A percentile compares a stretch with the other conserved stretches of the same genome.
Evolutionary conservation across 345 rosid genomes (phyloP).

Genomic region (Excoecaria cochinchinensis): DNA sequence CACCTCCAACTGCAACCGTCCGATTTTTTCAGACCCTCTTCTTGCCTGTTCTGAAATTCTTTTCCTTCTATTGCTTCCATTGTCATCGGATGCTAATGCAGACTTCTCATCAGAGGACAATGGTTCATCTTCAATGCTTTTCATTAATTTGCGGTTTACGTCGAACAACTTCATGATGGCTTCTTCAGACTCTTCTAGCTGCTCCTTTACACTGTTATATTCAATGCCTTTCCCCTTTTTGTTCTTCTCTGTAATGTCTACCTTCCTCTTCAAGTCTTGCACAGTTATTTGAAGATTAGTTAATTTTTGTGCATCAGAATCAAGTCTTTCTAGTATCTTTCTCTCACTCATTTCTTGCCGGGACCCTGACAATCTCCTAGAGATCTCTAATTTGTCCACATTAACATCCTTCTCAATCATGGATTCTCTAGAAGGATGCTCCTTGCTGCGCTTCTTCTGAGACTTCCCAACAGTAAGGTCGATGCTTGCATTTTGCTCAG

Average conservation of each 20-base stretch:
- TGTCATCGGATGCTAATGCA: conserved; percentile 43
- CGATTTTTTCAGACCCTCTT: conserved; percentile 80
- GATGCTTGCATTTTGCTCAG: conserved; percentile 41
- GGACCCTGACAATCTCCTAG: conserved; percentile 53
- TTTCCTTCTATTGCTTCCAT: conserved; percentile 41
- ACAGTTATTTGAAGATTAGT: conserved; percentile 73
- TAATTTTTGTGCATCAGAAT: conserved; percentile 85
- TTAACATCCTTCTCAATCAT: conserved; percentile 64
- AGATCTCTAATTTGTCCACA: conserved; percentile 72
- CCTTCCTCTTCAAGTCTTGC: conserved; percentile 75
- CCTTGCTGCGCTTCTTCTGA: conserved; percentile 43
- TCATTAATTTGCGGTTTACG: conserved; percentile 52
- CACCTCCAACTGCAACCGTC: conserved; percentile 84
- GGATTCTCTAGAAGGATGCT: conserved; percentile 50
- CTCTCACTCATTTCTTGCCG: conserved; percentile 53
- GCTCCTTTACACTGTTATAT: conserved; percentile 63
- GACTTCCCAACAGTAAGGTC: conserved; percentile 48
- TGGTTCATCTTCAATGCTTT: conserved; percentile 50
- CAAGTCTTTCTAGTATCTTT: conserved; percentile 83
- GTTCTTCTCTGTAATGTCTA: conserved; percentile 58
- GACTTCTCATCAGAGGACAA: conserved; percentile 47
- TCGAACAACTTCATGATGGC: conserved; percentile 60
- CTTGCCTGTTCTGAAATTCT: conserved; percentile 71
- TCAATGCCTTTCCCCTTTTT: conserved; percentile 65
- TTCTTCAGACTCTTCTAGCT: conserved; percentile 77